phyloP scores from a whole-genome alignment of 78 protist genomes.

The Diacronema lutheri region DNA sequence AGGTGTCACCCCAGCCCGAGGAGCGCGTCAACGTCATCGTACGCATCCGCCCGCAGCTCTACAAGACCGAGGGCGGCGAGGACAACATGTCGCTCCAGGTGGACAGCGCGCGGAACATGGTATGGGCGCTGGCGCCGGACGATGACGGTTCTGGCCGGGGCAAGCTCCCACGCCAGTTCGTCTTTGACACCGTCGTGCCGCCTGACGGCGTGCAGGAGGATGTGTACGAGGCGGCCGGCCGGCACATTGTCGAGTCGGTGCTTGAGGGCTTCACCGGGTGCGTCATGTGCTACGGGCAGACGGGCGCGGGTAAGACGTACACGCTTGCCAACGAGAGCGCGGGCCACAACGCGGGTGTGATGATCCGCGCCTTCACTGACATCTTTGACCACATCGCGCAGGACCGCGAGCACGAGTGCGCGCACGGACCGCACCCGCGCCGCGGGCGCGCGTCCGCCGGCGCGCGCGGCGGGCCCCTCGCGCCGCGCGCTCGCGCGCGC shows the following conservation, averaged over 20 bases:
- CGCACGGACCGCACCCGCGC: too few relatives aligned
- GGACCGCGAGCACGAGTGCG: not conserved
- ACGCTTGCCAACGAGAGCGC: slow-evolving; percentile 32
- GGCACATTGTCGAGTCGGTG: not conserved
- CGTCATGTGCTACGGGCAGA: slow-evolving; percentile 73
- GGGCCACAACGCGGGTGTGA: slow-evolving; percentile 5
- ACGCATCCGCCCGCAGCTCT: not conserved
- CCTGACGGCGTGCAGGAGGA: not conserved
- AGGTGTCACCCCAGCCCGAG: not conserved
- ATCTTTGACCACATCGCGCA: not conserved
- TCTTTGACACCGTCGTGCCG: not conserved
- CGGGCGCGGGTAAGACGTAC: slow-evolving; percentile 73
- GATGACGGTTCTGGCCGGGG: not conserved
- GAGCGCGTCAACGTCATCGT: slow-evolving; percentile 3
- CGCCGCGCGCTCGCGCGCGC: slow-evolving; percentile 11
- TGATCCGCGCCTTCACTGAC: slow-evolving; percentile 26
- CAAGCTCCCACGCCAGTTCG: not conserved
- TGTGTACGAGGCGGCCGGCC: not conserved
- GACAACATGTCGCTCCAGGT: not conserved
- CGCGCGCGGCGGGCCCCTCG: not conserved
- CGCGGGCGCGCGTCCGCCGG: too few relatives aligned
- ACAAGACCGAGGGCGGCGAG: not conserved
- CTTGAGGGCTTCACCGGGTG: not conserved
- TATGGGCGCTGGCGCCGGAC: not conserved
- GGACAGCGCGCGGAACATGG: not conserved